A percentile compares a stretch with the other conserved stretches of the same genome.
phyloP scores from a whole-genome alignment of 2,329 filamentous ascomycete genomes.

The Fusarium devonianum region DNA sequence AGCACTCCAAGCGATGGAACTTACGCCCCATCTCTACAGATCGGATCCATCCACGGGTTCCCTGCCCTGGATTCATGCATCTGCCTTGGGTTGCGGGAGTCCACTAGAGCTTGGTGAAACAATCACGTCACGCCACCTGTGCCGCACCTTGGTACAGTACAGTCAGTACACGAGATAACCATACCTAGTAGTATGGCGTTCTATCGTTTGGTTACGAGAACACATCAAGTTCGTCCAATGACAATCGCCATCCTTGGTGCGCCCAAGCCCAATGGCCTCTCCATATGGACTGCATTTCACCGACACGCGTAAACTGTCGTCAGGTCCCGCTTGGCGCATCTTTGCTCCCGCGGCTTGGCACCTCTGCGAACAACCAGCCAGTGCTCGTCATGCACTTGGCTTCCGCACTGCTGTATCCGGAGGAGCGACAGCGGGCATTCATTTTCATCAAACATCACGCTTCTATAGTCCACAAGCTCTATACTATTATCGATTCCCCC shows the following conservation, averaged over 20 bases:
- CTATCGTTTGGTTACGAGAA: too few species aligned
- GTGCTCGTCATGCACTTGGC: constrained; percentile 2
- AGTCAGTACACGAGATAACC: background rate
- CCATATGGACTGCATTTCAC: too few species aligned
- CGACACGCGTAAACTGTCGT: too few species aligned
- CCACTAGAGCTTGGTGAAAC: constrained; percentile 14
- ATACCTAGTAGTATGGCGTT: background rate
- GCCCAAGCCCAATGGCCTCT: too few species aligned
- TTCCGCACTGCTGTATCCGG: too few species aligned
- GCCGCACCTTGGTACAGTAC: constrained; percentile 4
- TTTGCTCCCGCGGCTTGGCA: background rate
- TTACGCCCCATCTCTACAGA: constrained; percentile 12
- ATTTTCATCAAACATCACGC: too few species aligned
- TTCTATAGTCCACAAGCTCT: too few species aligned
- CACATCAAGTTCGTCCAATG: too few species aligned
- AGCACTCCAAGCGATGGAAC: constrained; percentile 17
- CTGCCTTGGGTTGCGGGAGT: constrained; percentile 12
- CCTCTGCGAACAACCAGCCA: constrained; percentile 2
- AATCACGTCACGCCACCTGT: constrained; percentile 20
- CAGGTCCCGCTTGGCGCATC: too few species aligned
- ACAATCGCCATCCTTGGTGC: too few species aligned
- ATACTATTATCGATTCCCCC: too few species aligned
- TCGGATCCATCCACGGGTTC: constrained; percentile 14
- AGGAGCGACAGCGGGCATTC: too few species aligned
- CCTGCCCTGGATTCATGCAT: constrained; percentile 23